Percentiles rank a stretch among this genome's conserved stretches.
phyloP scores from a whole-genome alignment of 2,329 filamentous ascomycete genomes.

The Aureobasidium sp. region DNA sequence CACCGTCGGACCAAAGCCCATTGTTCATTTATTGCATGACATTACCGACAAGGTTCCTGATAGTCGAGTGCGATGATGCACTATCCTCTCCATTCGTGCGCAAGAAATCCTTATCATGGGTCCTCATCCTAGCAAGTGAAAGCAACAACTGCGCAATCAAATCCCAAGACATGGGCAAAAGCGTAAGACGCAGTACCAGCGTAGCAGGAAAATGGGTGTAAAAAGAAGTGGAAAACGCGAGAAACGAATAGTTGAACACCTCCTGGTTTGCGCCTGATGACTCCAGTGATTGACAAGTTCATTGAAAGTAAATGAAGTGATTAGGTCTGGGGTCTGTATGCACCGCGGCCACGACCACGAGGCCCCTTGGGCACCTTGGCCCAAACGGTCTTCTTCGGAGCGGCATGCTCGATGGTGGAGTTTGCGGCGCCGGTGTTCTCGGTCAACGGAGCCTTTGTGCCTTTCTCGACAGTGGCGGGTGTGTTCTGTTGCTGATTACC shows the following conservation, averaged over 20 bases:
- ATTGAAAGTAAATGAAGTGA: not conserved
- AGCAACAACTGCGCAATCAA: not conserved
- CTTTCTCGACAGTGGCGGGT: not conserved
- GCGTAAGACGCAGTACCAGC: not conserved
- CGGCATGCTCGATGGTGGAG: not conserved
- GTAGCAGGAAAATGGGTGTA: not conserved
- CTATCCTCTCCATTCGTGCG: not conserved
- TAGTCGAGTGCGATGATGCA: not conserved
- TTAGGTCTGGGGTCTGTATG: not conserved
- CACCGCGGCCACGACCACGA: not conserved
- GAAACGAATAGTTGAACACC: constrained; percentile 3
- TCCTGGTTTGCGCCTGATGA: constrained; percentile 5
- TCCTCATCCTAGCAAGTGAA: constrained; percentile 6
- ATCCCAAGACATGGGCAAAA: not conserved
- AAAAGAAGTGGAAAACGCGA: not conserved
- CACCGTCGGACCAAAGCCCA: not conserved
- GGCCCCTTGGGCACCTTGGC: constrained; percentile 5
- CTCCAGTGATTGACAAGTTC: not conserved
- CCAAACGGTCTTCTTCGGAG: not conserved
- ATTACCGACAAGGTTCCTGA: not conserved
- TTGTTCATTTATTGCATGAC: not conserved
- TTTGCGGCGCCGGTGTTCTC: not conserved
- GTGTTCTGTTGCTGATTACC: not conserved
- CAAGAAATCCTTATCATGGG: not conserved
- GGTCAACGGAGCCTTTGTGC: not conserved